Evolutionary conservation across 768 basidiomycete genomes (phyloP), one percentile per base, ranked within the genome.

Genomic region (Boletus rubroflammeus): DNA sequence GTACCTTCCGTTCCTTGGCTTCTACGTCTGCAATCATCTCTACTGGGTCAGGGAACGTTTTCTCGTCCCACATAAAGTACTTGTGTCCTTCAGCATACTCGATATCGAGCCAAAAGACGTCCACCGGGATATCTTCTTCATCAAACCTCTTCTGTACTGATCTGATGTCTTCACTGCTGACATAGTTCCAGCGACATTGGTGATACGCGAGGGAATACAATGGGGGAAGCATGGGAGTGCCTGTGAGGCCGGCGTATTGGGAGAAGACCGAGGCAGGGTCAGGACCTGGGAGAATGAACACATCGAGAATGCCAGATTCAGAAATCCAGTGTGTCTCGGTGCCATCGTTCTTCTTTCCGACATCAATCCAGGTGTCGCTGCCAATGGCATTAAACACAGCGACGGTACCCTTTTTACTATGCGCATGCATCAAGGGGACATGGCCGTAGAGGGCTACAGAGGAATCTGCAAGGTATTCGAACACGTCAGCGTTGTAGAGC

Each of bases 151-250:
- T 80, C 71, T 95, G 88, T 9, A 98, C 93, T 5, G 81, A 78
- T 11, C 92, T 79, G 9, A 99, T 79, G 69, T 98, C 97, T 11
- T 88, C 84, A 26, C 90, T 86, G 72, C 86, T 90, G 59, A 96
- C 79, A 65, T 99, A 98, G 68, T 99, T 98, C 97, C 97, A 98
- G 34, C 97, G 78, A 69, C 96, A 98, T 68, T 98, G 97, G 71
- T 98, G 97, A 65, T 99, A 96, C 0, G 86, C 97, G 53, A 98
- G 77, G 26, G 92, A 84, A 84, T 91, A 98, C 19, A 90, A 81
- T 9, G 93, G 85, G 0, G 97, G 97, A n/a, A 99, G 77, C 5
- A 87, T 85, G 0, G 90, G 82, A 0, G 88, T 81, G 1, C 97
- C 97, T 0, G 95, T 97, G 50, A 98, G 79, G 19, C 76, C 72